phyloP scores from a whole-genome alignment of 345 rosid genomes.

The Tarenaya hassleriana region DNA sequence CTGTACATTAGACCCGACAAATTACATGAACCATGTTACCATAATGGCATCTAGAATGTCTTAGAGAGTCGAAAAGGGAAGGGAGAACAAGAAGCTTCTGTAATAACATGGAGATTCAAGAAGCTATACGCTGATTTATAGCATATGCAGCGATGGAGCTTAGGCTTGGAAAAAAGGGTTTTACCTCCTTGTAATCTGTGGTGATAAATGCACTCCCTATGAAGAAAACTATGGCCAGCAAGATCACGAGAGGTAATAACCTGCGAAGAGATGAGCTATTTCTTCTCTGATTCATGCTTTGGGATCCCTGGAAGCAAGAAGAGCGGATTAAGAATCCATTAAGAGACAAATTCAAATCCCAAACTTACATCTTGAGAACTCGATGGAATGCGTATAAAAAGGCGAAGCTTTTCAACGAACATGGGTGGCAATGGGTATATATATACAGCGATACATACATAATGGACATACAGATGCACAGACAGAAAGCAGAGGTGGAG shows the following conservation, averaged over 20 bases:
- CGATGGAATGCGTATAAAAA: too few relatives aligned
- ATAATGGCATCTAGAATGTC: too few relatives aligned
- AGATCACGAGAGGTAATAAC: conserved; percentile 29
- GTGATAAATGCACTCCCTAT: conserved; percentile 40
- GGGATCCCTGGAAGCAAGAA: conserved; percentile 27
- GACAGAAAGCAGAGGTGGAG: too few relatives aligned
- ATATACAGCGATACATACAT: too few relatives aligned
- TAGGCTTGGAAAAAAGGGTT: not conserved
- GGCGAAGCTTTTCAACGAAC: too few relatives aligned
- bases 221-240: conserved; percentile 41
- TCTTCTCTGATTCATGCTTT: conserved; percentile 31
- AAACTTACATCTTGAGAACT: not conserved
- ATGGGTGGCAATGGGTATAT: too few relatives aligned
- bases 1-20: conserved; percentile 25
- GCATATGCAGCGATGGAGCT: not conserved
- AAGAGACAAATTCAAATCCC: not conserved
- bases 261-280: conserved; percentile 29
- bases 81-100: too few relatives aligned
- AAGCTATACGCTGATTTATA: not conserved
- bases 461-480: too few relatives aligned
- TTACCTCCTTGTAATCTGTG: conserved; percentile 41
- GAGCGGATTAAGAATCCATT: not conserved
- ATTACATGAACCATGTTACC: not conserved
- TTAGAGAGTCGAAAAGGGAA: too few relatives aligned
- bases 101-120: not conserved